Evolutionary conservation across 164 flowering plant genomes (phyloP).

Genomic region (Stephania cephalantha): DNA sequence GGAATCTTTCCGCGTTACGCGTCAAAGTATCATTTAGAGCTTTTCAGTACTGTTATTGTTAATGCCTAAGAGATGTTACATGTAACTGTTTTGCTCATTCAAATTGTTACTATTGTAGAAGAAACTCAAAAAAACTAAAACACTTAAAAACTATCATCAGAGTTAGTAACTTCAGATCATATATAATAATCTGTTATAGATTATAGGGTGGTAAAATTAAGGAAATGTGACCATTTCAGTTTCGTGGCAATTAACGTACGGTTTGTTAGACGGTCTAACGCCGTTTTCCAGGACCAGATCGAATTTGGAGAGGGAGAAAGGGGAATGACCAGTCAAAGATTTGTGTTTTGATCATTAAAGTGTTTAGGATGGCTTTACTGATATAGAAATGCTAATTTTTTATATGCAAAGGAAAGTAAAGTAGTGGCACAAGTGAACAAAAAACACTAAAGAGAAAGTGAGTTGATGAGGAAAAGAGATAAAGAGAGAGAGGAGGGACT

Average conservation of each 20-base stretch:
- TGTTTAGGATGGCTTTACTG: slow-evolving; percentile 20
- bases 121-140: neutral
- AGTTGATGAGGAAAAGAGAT: slow-evolving; percentile 6
- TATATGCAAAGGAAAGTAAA: slow-evolving; percentile 24
- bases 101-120: neutral
- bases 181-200: no score
- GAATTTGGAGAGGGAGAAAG: slow-evolving; percentile 6
- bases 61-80: neutral
- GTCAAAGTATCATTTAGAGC: neutral
- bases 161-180: no score
- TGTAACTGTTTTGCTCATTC: neutral
- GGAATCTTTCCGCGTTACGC: slow-evolving; percentile 8
- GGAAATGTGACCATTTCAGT: neutral
- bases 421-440: slow-evolving; percentile 15
- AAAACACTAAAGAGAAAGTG: slow-evolving; percentile 24
- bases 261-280: neutral
- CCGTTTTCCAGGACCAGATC: neutral
- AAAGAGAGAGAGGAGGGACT: slow-evolving; percentile 12
- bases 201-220: neutral
- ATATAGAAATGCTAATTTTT: slow-evolving; percentile 24
- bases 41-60: neutral
- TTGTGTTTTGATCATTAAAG: slow-evolving; percentile 36
- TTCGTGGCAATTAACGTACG: neutral
- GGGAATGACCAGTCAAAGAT: slow-evolving; percentile 38
- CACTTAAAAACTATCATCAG: no score